Conservation (phyloP, 208 protist species). For the Trypanosoma rangeli region DNA sequence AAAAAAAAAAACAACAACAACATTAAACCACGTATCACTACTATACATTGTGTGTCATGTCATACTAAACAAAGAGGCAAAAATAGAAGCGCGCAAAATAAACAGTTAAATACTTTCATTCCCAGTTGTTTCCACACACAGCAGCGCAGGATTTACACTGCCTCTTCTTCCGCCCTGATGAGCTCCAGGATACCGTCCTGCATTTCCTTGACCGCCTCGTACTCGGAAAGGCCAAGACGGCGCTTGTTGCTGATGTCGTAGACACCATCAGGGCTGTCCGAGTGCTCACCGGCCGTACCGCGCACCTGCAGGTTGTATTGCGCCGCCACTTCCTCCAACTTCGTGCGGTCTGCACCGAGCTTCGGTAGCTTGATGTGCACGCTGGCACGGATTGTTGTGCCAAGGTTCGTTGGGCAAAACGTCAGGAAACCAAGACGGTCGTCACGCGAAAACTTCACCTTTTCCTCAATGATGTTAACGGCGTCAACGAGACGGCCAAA, state of each 20-base stretch:
- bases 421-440: conserved; percentile 54
- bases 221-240: conserved; percentile 55
- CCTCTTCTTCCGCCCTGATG: conserved; percentile 55
- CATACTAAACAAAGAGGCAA: too few species aligned
- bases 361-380: conserved; percentile 62
- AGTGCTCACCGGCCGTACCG: conserved; percentile 56
- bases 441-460: conserved; percentile 50
- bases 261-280: conserved; percentile 45
- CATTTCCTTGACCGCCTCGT: conserved; percentile 53
- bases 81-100: too few species aligned
- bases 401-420: conserved; percentile 66
- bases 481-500: conserved; percentile 48
- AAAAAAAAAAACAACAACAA: too few species aligned
- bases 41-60: too few species aligned
- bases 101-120: too few species aligned
- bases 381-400: conserved; percentile 53
- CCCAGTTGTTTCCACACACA: too few species aligned
- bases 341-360: conserved; percentile 37
- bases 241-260: conserved; percentile 73
- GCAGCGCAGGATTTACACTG: too few species aligned
- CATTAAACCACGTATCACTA: too few species aligned
- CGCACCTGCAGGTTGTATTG: conserved; percentile 60
- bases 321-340: conserved; percentile 49
- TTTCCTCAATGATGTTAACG: conserved; percentile 38
- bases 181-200: conserved; percentile 59